phyloP scores from a whole-genome alignment of 495 filamentous ascomycete genomes.

The Hamigera avellanea region DNA sequence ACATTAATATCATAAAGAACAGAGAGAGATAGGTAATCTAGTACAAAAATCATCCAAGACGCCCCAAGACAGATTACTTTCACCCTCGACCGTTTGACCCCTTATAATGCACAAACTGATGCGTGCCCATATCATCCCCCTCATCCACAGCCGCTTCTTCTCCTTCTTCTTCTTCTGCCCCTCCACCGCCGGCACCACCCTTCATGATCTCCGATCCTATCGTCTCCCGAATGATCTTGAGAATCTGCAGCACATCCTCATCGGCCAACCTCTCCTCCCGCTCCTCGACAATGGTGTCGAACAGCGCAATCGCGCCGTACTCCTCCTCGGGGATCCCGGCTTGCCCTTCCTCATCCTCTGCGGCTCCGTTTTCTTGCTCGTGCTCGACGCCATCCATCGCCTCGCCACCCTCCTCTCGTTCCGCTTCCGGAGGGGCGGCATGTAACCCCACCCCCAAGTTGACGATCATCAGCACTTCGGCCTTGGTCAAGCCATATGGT shows the following conservation, averaged over 20 bases:
- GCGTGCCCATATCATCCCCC: too few species aligned
- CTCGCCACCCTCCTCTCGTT: constrained; percentile 2
- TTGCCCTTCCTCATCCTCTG: constrained; percentile 9
- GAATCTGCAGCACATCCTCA: constrained; percentile 23
- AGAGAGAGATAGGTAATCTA: too few species aligned
- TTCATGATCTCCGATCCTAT: too few species aligned
- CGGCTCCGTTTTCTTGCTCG: constrained; percentile 11
- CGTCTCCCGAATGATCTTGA: constrained; percentile 26
- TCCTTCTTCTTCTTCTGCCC: not conserved
- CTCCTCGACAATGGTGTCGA: constrained; percentile 35
- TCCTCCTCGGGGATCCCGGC: constrained; percentile 19
- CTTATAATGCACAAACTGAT: too few species aligned
- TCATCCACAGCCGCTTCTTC: too few species aligned
- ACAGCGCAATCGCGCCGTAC: constrained; percentile 26
- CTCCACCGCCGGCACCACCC: too few species aligned
- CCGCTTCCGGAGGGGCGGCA: not conserved
- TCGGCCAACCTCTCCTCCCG: constrained; percentile 26
- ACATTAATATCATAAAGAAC: too few species aligned
- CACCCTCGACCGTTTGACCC: too few species aligned
- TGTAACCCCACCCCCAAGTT: constrained; percentile 39
- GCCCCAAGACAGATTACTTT: too few species aligned
- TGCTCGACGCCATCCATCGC: not conserved
- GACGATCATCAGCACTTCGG: constrained; percentile 52
- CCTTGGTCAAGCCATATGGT: constrained; percentile 45
- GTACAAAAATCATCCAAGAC: too few species aligned